Evolutionary conservation across 805 yeast species (phyloP).

Genomic region (Candida nitratophila): DNA sequence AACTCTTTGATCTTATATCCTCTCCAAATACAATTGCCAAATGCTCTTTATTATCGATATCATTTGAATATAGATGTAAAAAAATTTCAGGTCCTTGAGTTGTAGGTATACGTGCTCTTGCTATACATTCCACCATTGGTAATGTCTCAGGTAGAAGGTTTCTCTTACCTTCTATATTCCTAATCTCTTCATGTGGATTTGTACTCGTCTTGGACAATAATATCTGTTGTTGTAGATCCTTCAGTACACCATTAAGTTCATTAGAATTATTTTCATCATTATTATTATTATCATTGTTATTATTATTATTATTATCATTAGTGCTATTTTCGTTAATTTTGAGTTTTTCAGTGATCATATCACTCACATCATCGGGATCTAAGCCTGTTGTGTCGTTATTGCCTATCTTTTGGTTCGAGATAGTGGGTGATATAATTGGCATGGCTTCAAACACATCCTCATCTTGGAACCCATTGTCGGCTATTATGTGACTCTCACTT

Average conservation of each 20-base stretch:
- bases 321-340: background rate
- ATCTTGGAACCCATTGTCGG: background rate
- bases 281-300: background rate
- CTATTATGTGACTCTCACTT: background rate
- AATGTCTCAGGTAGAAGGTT: conserved; percentile 43
- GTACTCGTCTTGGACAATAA: background rate
- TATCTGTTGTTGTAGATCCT: background rate
- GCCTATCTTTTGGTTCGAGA: conserved; percentile 22
- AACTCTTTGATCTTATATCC: conserved; percentile 69
- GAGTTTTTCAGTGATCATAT: background rate
- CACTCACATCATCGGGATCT: background rate
- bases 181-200: conserved; percentile 5
- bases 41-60: conserved; percentile 88
- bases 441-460: conserved; percentile 25
- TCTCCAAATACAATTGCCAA: conserved; percentile 96
- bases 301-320: background rate
- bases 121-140: conserved; percentile 80
- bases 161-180: conserved; percentile 20
- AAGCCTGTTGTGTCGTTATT: conserved; percentile 19
- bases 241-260: background rate
- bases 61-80: conserved; percentile 80
- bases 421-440: conserved; percentile 34
- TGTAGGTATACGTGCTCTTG: conserved; percentile 95
- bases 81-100: conserved; percentile 92
- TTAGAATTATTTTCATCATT: background rate